Evolutionary conservation across 257 asterid species (phyloP).

Genomic region (Solanum boliviense): DNA sequence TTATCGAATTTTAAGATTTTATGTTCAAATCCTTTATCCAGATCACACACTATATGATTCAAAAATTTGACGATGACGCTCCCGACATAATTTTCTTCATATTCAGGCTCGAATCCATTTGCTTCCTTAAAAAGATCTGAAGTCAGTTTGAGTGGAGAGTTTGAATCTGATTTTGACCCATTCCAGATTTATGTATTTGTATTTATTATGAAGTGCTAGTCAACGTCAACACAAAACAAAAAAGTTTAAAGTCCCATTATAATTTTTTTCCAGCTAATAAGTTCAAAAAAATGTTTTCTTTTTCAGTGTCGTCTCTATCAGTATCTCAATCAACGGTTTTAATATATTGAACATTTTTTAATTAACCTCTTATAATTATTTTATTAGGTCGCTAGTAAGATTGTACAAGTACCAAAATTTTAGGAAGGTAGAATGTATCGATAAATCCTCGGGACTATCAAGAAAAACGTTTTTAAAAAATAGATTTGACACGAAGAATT

Average conservation of each 20-base stretch:
- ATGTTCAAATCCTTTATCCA: background rate
- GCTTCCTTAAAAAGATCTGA: background rate
- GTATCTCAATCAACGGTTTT: background rate
- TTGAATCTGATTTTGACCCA: background rate
- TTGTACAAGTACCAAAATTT: accelerated
- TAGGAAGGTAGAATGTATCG: accelerated
- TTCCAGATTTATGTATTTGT: background rate
- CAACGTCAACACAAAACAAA: background rate
- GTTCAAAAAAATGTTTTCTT: background rate
- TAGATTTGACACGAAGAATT: background rate
- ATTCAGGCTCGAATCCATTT: background rate
- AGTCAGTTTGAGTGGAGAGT: background rate
- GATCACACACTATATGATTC: too few relatives aligned
- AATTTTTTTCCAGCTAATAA: background rate
- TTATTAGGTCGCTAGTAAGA: background rate
- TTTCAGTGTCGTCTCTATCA: background rate
- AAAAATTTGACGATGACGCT: too few relatives aligned
- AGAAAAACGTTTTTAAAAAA: background rate
- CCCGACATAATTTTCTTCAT: too few relatives aligned
- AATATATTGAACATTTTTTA: background rate
- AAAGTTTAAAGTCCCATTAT: background rate
- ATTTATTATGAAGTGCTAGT: background rate
- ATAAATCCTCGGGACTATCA: background rate
- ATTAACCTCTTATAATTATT: background rate
- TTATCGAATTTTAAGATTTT: too few relatives aligned